phyloP scores from a whole-genome alignment of 2,329 filamentous ascomycete species.

The Fusarium miscanthi region DNA sequence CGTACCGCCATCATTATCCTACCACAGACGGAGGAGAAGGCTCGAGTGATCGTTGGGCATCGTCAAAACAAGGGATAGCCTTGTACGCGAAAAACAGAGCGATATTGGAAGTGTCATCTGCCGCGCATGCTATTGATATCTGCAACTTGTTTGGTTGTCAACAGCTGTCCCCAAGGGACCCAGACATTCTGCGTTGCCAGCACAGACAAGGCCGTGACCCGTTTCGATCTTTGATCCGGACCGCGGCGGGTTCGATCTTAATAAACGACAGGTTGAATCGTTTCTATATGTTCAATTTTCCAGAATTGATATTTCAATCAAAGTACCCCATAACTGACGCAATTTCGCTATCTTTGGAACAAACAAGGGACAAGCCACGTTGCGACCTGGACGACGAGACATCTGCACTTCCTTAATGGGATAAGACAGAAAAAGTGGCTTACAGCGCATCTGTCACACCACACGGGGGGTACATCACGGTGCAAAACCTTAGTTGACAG shows the following conservation, averaged over 20 bases:
- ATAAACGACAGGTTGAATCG: conserved; percentile 41
- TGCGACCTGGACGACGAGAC: conserved; percentile 30
- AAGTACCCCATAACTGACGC: conserved; percentile 35
- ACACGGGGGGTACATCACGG: conserved; percentile 32
- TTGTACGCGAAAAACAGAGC: conserved; percentile 39
- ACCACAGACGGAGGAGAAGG: conserved; percentile 26
- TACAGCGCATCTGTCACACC: conserved; percentile 40
- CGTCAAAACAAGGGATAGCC: conserved; percentile 45
- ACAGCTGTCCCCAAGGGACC: conserved; percentile 12
- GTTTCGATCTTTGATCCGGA: conserved; percentile 24
- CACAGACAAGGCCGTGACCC: conserved; percentile 34
- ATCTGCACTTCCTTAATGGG: conserved; percentile 39
- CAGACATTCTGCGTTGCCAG: conserved; percentile 14
- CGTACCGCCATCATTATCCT: conserved; percentile 32
- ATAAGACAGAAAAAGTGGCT: conserved; percentile 34
- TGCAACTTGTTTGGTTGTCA: conserved; percentile 26
- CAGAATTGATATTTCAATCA: conserved; percentile 30
- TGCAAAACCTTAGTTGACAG: conserved; percentile 14
- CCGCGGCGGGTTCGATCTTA: conserved; percentile 38
- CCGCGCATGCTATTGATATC: conserved; percentile 27
- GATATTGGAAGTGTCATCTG: conserved; percentile 30
- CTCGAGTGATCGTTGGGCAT: conserved; percentile 42
- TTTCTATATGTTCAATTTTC: conserved; percentile 28
- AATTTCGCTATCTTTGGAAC: conserved; percentile 34
- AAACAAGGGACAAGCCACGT: conserved; percentile 39